Conservation (phyloP, 768 basidiomycete species). For the Hemileccinum impolitum region DNA sequence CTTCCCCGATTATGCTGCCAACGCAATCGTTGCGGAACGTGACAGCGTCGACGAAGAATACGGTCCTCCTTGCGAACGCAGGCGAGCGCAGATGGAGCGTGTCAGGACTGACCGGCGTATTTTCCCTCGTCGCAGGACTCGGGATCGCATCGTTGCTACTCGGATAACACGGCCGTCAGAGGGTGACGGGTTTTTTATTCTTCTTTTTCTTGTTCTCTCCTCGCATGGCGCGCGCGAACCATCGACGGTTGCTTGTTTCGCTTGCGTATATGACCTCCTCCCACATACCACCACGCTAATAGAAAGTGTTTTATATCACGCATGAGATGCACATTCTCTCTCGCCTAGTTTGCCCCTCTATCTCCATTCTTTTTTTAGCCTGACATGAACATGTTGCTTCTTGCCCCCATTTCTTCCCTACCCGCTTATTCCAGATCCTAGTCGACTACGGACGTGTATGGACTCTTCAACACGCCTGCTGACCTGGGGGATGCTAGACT, state of each 20-base stretch:
- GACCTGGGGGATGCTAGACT: not conserved
- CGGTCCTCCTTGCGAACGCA: constrained; percentile 20
- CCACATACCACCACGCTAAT: constrained; percentile 23
- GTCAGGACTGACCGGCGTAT: constrained; percentile 8
- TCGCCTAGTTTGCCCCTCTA: not conserved
- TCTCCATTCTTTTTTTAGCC: not conserved
- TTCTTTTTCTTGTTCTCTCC: not conserved
- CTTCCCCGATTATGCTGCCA: constrained; percentile 84
- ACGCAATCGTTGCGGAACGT: constrained; percentile 61
- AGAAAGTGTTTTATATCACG: constrained; percentile 8
- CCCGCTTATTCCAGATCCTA: not conserved
- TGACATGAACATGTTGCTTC: constrained; percentile 1
- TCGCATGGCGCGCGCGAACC: not conserved
- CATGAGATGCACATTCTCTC: constrained; percentile 5
- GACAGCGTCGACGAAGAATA: constrained; percentile 20
- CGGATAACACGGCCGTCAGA: constrained; percentile 5
- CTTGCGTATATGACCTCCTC: constrained; percentile 3
- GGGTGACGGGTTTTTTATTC: not conserved
- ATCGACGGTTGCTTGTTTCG: not conserved
- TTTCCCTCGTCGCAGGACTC: constrained; percentile 15
- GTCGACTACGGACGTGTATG: constrained; percentile 23
- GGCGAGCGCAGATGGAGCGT: constrained; percentile 23
- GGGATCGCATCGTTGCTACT: constrained; percentile 25
- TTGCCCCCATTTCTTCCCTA: not conserved
- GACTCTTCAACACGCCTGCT: constrained; percentile 19